Evolutionary conservation across 306 rosid genomes (phyloP), one percentile per base, ranked within the genome.

Genomic region (Hippophae rhamnoides): DNA sequence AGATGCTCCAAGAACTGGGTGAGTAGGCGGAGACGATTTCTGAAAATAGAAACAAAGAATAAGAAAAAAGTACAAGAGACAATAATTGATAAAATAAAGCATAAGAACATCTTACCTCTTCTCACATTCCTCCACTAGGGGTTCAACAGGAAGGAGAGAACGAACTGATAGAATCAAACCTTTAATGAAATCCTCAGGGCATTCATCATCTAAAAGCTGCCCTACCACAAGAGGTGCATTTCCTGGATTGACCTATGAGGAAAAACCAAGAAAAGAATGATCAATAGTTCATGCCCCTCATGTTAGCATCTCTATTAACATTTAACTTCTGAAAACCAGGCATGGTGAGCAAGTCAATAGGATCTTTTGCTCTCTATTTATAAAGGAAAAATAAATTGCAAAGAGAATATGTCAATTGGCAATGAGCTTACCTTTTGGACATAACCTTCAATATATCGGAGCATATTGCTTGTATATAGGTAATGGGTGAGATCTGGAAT

Each of bases 201-300:
- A 93, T 73, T 93, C 97, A 46, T 93, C 99, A 78, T 93, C 99
- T 60, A 93, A 78, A 52, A 93, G 89, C 90, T 93, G 99, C 65
- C 99, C 97, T 43, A 93, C 97, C 66, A 93, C 97, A 80, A 86
- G 72, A 68, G 96, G 94, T 62, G 97, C 97, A 80, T 93, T 93
- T 70, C 81, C 99, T 13, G 99, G 99, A 81, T 93, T 93, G 14
- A 93, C 99, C 99, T 93, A 69, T 70, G 65, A 68, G 75, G 68
- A 2, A 26, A 56, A 63, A 38, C 53, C 55, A 55, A 7, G 53
- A 25, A 55, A 11, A 47, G 13, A n/a, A 42, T 14, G 8, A 49
- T 9, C 5, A 50, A 11, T 52, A 10, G 23, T 58, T 56, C 9
- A 52, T 43, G 9, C 59, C 38, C 65, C 58, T 12, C 43, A 5